These are phyloP conservation scores for Boletus smithii DNA, from an alignment of 1,284 basidiomycete species.

Conservation along the genomic window DNA sequence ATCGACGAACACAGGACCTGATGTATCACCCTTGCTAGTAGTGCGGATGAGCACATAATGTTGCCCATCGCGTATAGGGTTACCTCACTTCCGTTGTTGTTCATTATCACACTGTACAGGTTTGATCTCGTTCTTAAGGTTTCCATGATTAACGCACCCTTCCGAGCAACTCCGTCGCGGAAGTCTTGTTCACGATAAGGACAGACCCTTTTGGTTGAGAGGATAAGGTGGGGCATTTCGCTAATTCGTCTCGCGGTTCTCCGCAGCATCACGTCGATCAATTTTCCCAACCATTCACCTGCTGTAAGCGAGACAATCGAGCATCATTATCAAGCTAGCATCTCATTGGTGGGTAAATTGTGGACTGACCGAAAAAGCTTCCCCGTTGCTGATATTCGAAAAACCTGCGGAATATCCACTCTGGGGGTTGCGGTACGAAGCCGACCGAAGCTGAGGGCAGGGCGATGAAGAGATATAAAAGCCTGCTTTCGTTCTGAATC, in stretches of 20 bases:
- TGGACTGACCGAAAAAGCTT: neutral
- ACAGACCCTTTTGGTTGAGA: constrained; percentile 16
- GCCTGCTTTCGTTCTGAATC: constrained; percentile 1
- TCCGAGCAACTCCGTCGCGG: constrained; percentile 1
- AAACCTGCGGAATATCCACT: constrained; percentile 8
- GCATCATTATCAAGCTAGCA: constrained; percentile 7
- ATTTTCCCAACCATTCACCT: neutral
- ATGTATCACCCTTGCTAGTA: constrained; percentile 1
- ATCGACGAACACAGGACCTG: constrained; percentile 9
- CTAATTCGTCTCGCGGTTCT: constrained; percentile 6
- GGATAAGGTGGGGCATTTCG: constrained; percentile 20
- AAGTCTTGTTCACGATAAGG: constrained; percentile 25
- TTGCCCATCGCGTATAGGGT: constrained; percentile 3
- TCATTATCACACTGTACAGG: neutral
- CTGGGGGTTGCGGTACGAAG: constrained; percentile 15
- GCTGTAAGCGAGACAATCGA: constrained; percentile 2
- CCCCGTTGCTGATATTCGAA: constrained; percentile 9
- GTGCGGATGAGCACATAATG: constrained; percentile 3
- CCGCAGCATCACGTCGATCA: constrained; percentile 20
- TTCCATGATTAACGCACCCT: neutral
- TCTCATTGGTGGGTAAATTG: constrained; percentile 10
- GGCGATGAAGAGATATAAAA: constrained; percentile 25
- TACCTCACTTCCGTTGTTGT: constrained; percentile 1
- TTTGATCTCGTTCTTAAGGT: neutral
- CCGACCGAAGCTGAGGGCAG: constrained; percentile 30